These are phyloP conservation scores for Ashbya aceris DNA, from an alignment of 1,139 yeast species.

Conservation along the genomic window DNA sequence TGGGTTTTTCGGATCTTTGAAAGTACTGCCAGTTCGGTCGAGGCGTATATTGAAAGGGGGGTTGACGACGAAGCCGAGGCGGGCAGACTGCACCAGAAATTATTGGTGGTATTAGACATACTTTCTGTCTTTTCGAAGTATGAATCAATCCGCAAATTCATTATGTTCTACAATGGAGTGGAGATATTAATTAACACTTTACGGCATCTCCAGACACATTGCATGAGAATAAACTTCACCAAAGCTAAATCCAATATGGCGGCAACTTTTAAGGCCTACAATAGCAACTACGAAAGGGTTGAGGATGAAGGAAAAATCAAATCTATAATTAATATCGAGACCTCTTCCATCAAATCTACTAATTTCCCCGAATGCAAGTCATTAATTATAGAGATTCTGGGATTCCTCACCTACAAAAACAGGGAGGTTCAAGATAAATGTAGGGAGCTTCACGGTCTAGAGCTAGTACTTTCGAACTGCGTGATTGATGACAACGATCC, in stretches of 20 bases:
- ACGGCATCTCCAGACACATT: slow-evolving; percentile 40
- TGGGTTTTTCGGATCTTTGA: slow-evolving; percentile 44
- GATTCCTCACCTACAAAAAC: slow-evolving; percentile 45
- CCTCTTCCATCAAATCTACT: slow-evolving; percentile 25
- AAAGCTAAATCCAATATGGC: slow-evolving; percentile 26
- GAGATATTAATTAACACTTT: slow-evolving; percentile 39
- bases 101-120: slow-evolving; percentile 37
- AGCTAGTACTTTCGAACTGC: slow-evolving; percentile 68
- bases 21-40: slow-evolving; percentile 14
- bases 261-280: slow-evolving; percentile 25
- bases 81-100: slow-evolving; percentile 12
- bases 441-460: slow-evolving; percentile 59
- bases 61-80: slow-evolving; percentile 16
- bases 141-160: slow-evolving; percentile 43
- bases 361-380: slow-evolving; percentile 55
- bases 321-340: slow-evolving; percentile 16
- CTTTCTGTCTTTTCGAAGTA: slow-evolving; percentile 43
- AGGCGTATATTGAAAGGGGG: slow-evolving; percentile 19
- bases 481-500: slow-evolving; percentile 84
- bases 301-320: slow-evolving; percentile 11
- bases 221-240: slow-evolving; percentile 31
- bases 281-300: slow-evolving; percentile 25
- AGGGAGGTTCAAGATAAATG: slow-evolving; percentile 55
- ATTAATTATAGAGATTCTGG: slow-evolving; percentile 50
- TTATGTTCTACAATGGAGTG: slow-evolving; percentile 43